Evolutionary conservation across 176 grass and related monocot species (phyloP).

Genomic region (Thinopyrum elongatum): DNA sequence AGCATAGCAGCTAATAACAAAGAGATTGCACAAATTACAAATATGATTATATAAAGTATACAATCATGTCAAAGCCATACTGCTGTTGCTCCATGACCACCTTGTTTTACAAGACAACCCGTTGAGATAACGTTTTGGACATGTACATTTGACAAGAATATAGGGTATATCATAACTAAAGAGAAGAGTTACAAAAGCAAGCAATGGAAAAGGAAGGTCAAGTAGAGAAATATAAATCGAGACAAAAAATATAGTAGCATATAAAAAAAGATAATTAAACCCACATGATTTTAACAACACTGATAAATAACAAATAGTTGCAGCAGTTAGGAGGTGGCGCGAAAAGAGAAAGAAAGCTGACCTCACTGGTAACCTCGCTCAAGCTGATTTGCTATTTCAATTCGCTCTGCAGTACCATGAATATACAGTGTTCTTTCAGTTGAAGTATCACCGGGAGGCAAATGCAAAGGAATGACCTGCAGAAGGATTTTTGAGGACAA

Average conservation of each 20-base stretch:
- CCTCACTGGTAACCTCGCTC: slow-evolving; percentile 91
- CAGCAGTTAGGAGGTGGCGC: slow-evolving; percentile 15
- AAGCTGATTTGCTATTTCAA: slow-evolving; percentile 89
- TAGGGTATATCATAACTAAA: background rate
- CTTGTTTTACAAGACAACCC: background rate
- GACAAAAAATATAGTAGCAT: background rate
- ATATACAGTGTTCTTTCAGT: slow-evolving; percentile 94
- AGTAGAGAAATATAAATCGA: slow-evolving; percentile 4
- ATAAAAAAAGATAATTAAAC: slow-evolving; percentile 20
- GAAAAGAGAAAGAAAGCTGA: slow-evolving; percentile 33
- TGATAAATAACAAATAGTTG: slow-evolving; percentile 19
- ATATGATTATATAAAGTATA: too few species aligned
- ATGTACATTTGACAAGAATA: too few species aligned
- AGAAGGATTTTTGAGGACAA: background rate
- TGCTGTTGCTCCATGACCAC: background rate
- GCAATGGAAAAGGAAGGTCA: background rate
- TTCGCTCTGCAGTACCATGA: slow-evolving; percentile 78
- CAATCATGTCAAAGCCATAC: background rate
- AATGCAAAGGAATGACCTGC: slow-evolving; percentile 89
- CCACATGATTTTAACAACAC: slow-evolving; percentile 13
- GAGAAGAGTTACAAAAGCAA: background rate
- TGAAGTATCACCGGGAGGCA: slow-evolving; percentile 78
- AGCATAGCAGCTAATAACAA: background rate
- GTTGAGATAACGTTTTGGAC: background rate
- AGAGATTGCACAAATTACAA: background rate